Percentiles rank a stretch among this genome's conserved stretches.
Conservation (phyloP, 352 stramenopile species). For the Peronospora farinosa region DNA sequence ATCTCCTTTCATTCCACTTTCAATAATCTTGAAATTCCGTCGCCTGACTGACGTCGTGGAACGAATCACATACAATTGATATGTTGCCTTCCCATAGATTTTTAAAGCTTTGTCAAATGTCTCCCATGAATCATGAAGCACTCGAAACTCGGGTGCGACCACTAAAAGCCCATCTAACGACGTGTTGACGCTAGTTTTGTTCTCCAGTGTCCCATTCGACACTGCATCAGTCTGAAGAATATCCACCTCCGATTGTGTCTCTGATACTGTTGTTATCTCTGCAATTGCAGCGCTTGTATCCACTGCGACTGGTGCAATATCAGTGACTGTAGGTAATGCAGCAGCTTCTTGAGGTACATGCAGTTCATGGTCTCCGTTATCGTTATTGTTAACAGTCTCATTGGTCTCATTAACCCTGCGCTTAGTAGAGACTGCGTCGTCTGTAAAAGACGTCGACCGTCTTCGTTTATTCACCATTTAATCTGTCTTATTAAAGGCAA, state of each 20-base stretch:
- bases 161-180: slow-evolving; percentile 19
- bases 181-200: not conserved
- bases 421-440: slow-evolving; percentile 11
- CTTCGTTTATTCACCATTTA: slow-evolving; percentile 22
- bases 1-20: slow-evolving; percentile 27
- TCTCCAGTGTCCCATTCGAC: slow-evolving; percentile 2
- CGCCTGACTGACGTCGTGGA: slow-evolving; percentile 70
- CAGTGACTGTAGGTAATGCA: not conserved
- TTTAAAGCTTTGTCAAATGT: slow-evolving; percentile 59
- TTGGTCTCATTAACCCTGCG: slow-evolving; percentile 11
- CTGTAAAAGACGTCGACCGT: slow-evolving; percentile 15
- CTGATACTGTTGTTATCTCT: slow-evolving; percentile 3
- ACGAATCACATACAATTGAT: slow-evolving; percentile 71
- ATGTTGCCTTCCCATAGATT: slow-evolving; percentile 50
- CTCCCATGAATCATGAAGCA: slow-evolving; percentile 56
- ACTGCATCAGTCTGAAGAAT: not conserved
- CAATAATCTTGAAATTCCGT: slow-evolving; percentile 61
- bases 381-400: slow-evolving; percentile 2
- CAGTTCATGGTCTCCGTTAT: slow-evolving; percentile 6
- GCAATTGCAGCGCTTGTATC: slow-evolving; percentile 1
- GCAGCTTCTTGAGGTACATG: not conserved
- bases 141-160: slow-evolving; percentile 38
- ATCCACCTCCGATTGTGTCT: slow-evolving; percentile 3
- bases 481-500: not conserved
- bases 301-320: not conserved